Evolutionary conservation across 495 filamentous ascomycete genomes (phyloP), one percentile per base, ranked within the genome.

Genomic region (Ramalina intermedia): DNA sequence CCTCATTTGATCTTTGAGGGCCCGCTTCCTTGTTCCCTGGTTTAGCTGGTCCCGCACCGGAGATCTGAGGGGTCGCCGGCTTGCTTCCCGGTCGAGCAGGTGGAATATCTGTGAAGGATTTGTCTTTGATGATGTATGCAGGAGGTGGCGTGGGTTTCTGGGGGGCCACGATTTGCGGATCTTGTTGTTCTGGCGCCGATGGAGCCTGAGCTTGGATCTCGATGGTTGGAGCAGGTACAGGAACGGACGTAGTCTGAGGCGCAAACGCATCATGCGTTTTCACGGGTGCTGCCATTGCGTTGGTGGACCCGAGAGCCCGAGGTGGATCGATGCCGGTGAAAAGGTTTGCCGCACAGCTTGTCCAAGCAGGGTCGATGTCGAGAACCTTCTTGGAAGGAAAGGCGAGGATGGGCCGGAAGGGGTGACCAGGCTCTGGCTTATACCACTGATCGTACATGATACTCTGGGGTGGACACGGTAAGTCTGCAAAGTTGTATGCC

Each of bases 401-500:
- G 17, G 50, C 43, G 17, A 52, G 38, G 16, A 52, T 47, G 20
- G 50, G 43, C 33, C 47, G 17, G 26, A 21, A 49, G 14, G 44
- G 27, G 24, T 47, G 35, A 13, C 43, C 43, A 17, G 20, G 37
- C 37, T 39, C 44, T 13, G 37, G 23, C n/a, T 23, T 41, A n/a
- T 42, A 33, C 37, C 37, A 49, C 18, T 49, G 39, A 20, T 49
- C 37, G 14, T 35, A 17, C 48, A 50, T 37, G 23, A 50, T 18
- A 37, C 39, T 44, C 17, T 38, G 40, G 6, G 48, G 48, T 11
- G 48, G 48, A 43, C 48, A 50, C n/a, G 48, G 48, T 18, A 50
- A 26, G 24, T 50, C 33, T 17, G 33, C 41, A 13, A 50, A 37
- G 37, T 50, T 50, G 33, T 44, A 44, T 21, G 23, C 24, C 36